These are phyloP conservation scores for Infundibulicybe gibba DNA, from an alignment of 768 basidiomycete genomes.

Conservation along the genomic window DNA sequence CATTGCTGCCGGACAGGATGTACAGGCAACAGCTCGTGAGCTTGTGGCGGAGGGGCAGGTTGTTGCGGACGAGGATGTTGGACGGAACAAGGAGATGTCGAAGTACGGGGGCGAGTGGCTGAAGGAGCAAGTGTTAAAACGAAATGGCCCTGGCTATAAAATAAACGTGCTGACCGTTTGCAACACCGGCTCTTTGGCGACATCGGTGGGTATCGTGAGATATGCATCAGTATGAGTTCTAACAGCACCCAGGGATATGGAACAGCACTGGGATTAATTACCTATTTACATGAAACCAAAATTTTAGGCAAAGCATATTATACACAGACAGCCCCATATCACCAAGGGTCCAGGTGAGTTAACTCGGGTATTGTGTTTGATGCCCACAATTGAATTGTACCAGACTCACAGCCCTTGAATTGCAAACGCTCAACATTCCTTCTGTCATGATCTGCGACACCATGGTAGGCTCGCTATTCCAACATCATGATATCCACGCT, in stretches of 20 bases:
- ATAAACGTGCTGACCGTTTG: constrained; percentile 91
- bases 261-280: constrained; percentile 92
- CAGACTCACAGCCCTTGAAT: constrained; percentile 87
- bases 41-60: constrained; percentile 68
- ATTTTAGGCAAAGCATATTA: constrained; percentile 83
- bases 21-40: constrained; percentile 47
- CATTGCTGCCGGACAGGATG: constrained; percentile 36
- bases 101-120: constrained; percentile 87
- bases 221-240: not conserved
- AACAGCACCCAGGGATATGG: constrained; percentile 76
- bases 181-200: constrained; percentile 96
- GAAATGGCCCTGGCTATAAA: constrained; percentile 31
- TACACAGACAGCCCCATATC: constrained; percentile 93
- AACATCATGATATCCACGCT: constrained; percentile 79
- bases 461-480: constrained; percentile 95
- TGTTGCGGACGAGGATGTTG: constrained; percentile 87
- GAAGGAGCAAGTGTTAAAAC: constrained; percentile 40
- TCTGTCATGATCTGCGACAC: constrained; percentile 96
- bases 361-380: not conserved
- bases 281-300: constrained; percentile 75
- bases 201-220: constrained; percentile 57
- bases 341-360: constrained; percentile 79
- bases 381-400: not conserved
- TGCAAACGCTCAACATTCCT: constrained; percentile 79
- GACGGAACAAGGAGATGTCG: constrained; percentile 82